Percentiles rank a stretch among this genome's conserved stretches.
These are phyloP conservation scores for Termitomyces sp. DNA, from an alignment of 768 basidiomycete genomes.

Conservation along the genomic window DNA sequence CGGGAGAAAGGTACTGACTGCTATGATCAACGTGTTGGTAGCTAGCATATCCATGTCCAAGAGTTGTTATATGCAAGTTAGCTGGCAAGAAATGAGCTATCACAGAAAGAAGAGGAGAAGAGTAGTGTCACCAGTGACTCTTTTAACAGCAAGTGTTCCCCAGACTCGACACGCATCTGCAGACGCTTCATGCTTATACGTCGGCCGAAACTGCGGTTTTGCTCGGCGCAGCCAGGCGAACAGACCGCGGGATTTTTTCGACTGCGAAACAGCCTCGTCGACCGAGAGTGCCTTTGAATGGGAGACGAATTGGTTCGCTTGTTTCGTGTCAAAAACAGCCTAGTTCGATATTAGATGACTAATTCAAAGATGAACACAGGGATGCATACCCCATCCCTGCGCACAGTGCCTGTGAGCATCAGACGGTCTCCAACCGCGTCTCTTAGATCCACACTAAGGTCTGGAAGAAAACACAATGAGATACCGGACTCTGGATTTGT, in stretches of 20 bases:
- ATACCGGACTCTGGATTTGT: neutral
- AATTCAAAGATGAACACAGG: neutral
- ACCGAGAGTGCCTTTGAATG: slow-evolving; percentile 67
- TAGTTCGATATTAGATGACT: slow-evolving; percentile 18
- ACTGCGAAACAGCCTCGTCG: slow-evolving; percentile 64
- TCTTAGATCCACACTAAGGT: slow-evolving; percentile 80
- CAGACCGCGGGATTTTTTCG: slow-evolving; percentile 69
- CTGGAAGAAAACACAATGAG: slow-evolving; percentile 33
- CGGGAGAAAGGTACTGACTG: slow-evolving; percentile 42
- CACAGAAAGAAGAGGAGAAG: neutral
- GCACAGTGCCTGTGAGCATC: slow-evolving; percentile 72
- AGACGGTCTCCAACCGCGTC: slow-evolving; percentile 94
- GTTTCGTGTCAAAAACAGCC: slow-evolving; percentile 78
- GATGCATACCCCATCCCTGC: slow-evolving; percentile 72
- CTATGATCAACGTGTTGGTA: slow-evolving; percentile 83
- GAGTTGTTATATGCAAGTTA: slow-evolving; percentile 90
- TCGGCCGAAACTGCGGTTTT: slow-evolving; percentile 55
- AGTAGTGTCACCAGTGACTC: slow-evolving; percentile 69
- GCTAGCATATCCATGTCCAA: slow-evolving; percentile 92
- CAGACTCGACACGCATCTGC: slow-evolving; percentile 82
- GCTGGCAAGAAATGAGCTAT: slow-evolving; percentile 32
- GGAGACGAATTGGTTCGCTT: slow-evolving; percentile 68
- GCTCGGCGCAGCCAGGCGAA: slow-evolving; percentile 52
- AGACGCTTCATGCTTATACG: slow-evolving; percentile 63
- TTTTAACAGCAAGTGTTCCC: slow-evolving; percentile 79